Base-by-base conservation (phyloP, 2,329 filamentous ascomycete genomes). In the Rasamsonia emersonii region DNA sequence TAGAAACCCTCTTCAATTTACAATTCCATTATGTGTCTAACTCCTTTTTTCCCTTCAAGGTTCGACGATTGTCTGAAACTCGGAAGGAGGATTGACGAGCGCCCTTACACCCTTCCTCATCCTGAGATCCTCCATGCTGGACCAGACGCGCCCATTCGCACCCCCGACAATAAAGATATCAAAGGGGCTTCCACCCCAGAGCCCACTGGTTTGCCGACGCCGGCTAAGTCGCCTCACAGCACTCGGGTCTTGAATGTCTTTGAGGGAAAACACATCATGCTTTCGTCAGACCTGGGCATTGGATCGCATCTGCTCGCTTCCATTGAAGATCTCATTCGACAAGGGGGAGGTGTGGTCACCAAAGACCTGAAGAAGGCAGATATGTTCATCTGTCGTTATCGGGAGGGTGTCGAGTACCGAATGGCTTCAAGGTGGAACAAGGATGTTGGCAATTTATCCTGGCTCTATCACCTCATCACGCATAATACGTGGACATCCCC, bases 31-130 rank as follows among this genome's bases (percentile, higher is more conserved):
- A 8, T 7, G 20, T 23, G 18, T 23, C 17, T 28, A 21, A 25
- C 25, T 39, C 30, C 48, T 60, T 41, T 29, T 15, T 41, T 38
- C 46, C 9, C 9, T 20, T 30, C 28, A 18, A 88, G 83, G 86
- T 95, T 98, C 52, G 89, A 96, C 47, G 89, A 95, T 54, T 98
- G 91, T 59, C 74, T 98, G 45, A 91, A 84, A 58, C 75, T 98
- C 17, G 88, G 89, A 30, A 88, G 86, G 58, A 78, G 84, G 37
- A 95, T 98, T 45, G 82, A 85, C 45, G 91, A 98, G 55, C 65
- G 68, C 5, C 91, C 91, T 1, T 98, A 98, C 52, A 64, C 75
- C 13, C 70, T 96, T 1, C 91, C 91, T 2, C 70, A 96, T 43
- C 83, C 91, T 1, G 85, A 93, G 43, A 82, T 93, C 19, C 65